A percentile compares a stretch with the other conserved stretches of the same genome.
phyloP scores from a whole-genome alignment of 805 yeast genomes.

The Candida montana region DNA sequence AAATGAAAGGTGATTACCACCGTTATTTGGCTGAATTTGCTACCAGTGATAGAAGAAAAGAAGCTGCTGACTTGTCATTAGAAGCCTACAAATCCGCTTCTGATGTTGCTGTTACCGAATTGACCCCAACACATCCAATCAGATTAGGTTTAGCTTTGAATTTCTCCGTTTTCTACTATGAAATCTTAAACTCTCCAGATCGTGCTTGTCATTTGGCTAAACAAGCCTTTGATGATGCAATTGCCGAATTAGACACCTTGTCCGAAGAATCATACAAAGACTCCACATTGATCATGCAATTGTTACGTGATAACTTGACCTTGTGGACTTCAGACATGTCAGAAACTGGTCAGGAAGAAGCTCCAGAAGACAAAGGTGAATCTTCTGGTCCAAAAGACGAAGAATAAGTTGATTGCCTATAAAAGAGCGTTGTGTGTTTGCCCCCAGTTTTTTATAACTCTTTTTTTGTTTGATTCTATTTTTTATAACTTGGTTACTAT shows the following conservation, averaged over 20 bases:
- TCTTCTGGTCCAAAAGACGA: slow-evolving; percentile 24
- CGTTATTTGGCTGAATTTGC: slow-evolving; percentile 98
- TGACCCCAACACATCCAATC: slow-evolving; percentile 98
- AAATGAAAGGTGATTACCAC: slow-evolving; percentile 99
- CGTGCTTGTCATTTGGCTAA: slow-evolving; percentile 98
- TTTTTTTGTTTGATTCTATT: slow-evolving; percentile 6
- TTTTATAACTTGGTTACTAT: neutral
- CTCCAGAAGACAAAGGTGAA: slow-evolving; percentile 31
- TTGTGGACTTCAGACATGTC: slow-evolving; percentile 96
- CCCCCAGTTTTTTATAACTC: slow-evolving; percentile 2
- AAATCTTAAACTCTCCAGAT: slow-evolving; percentile 96
- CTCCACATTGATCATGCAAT: slow-evolving; percentile 97
- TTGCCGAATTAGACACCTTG: slow-evolving; percentile 95
- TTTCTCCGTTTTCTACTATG: slow-evolving; percentile 97
- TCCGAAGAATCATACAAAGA: slow-evolving; percentile 98
- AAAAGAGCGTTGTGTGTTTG: slow-evolving; percentile 4
- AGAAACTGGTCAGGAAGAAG: slow-evolving; percentile 65
- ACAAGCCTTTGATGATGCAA: slow-evolving; percentile 98
- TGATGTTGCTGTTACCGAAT: slow-evolving; percentile 93
- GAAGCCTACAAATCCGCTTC: slow-evolving; percentile 95
- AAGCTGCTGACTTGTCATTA: slow-evolving; percentile 85
- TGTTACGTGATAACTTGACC: slow-evolving; percentile 95
- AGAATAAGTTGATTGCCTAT: slow-evolving; percentile 18
- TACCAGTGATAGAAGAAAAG: slow-evolving; percentile 83
- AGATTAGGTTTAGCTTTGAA: slow-evolving; percentile 96